Evolutionary conservation across 1,284 basidiomycete genomes (phyloP).

Genomic region (Trametes polyzona): DNA sequence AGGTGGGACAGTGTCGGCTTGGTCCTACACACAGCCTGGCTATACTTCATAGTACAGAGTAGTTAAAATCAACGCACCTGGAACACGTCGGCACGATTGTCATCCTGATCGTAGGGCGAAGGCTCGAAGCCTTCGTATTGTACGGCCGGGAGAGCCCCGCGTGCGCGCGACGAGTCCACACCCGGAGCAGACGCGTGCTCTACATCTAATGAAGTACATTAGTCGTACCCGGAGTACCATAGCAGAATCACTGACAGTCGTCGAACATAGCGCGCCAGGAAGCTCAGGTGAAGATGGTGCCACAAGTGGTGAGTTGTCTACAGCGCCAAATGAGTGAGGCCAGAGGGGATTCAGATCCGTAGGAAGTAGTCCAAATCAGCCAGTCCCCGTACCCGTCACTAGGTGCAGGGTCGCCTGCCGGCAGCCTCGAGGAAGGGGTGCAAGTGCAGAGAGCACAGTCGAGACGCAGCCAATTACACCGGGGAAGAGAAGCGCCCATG

Average conservation of each 20-base stretch:
- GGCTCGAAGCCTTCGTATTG: constrained; percentile 89
- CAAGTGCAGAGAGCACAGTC: background rate
- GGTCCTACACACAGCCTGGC: constrained; percentile 10
- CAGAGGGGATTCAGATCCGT: too few relatives aligned
- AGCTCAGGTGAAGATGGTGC: background rate
- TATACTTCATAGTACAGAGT: background rate
- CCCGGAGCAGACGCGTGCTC: constrained; percentile 73
- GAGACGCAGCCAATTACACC: background rate
- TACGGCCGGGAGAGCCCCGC: constrained; percentile 56
- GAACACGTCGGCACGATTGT: constrained; percentile 45
- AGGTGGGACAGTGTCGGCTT: constrained; percentile 19
- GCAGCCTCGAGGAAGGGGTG: constrained; percentile 1
- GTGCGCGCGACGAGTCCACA: constrained; percentile 40
- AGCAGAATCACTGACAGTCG: constrained; percentile 64
- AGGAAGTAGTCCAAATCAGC: background rate
- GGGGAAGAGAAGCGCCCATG: constrained; percentile 6
- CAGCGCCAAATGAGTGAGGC: background rate
- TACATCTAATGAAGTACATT: constrained; percentile 61
- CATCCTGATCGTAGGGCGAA: constrained; percentile 58
- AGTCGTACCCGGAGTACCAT: background rate
- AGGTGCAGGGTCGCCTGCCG: background rate
- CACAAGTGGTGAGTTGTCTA: background rate
- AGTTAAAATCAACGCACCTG: constrained; percentile 39
- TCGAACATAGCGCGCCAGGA: constrained; percentile 66
- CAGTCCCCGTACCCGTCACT: too few relatives aligned